phyloP scores from a whole-genome alignment of 345 rosid species.

The Gossypioides kirkii region DNA sequence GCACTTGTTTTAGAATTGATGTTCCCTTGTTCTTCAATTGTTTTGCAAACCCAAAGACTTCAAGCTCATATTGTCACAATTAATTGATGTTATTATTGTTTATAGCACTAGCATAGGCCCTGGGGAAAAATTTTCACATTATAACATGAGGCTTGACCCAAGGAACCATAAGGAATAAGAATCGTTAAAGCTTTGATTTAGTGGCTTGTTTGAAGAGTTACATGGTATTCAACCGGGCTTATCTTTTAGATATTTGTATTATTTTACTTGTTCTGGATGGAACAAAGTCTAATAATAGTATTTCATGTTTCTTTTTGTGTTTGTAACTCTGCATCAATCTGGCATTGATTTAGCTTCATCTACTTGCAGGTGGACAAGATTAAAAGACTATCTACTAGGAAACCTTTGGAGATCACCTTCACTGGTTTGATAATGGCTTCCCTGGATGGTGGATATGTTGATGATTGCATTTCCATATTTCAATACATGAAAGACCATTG shows the following conservation, averaged over 20 bases:
- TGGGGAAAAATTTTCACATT: neutral
- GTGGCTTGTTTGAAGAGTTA: neutral
- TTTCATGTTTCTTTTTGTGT: neutral
- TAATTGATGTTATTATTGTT: neutral
- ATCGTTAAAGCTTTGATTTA: neutral
- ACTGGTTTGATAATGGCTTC: constrained; percentile 75
- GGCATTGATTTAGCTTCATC: neutral
- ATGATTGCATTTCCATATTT: constrained; percentile 66
- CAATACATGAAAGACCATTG: constrained; percentile 63
- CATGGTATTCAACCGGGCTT: neutral
- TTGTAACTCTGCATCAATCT: neutral
- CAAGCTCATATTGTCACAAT: neutral
- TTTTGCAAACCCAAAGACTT: neutral
- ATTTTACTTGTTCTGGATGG: neutral
- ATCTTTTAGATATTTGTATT: neutral
- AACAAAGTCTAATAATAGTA: neutral
- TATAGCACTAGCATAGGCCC: neutral
- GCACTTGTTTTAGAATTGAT: neutral
- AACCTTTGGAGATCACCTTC: constrained; percentile 74
- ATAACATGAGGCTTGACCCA: neutral
- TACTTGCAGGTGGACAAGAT: constrained; percentile 61
- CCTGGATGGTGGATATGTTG: constrained; percentile 70
- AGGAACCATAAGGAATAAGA: neutral
- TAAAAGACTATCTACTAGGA: constrained; percentile 48
- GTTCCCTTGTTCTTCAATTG: neutral